Conservation (phyloP, 1,284 basidiomycete genomes). For the Tilletia horrida region DNA sequence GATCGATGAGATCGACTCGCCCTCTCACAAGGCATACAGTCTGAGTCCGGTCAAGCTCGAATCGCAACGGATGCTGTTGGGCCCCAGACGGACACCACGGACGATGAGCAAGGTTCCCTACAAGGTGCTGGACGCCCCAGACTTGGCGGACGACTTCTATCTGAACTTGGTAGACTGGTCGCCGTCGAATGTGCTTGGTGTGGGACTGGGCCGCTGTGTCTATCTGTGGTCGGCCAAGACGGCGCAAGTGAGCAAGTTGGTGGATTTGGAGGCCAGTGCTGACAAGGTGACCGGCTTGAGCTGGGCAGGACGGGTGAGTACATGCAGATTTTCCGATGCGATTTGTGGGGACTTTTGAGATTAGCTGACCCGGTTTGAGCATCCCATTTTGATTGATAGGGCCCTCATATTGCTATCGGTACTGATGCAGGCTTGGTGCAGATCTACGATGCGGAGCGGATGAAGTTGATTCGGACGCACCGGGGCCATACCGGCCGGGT, state of each 20-base stretch:
- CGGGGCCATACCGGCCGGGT: constrained; percentile 83
- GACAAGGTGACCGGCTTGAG: constrained; percentile 47
- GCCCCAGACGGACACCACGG: constrained; percentile 74
- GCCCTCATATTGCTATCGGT: constrained; percentile 76
- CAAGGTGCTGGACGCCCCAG: constrained; percentile 93
- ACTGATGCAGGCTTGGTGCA: constrained; percentile 81
- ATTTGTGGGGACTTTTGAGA: too few species aligned
- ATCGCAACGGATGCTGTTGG: constrained; percentile 77
- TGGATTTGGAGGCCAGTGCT: constrained; percentile 65
- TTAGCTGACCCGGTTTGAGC: constrained; percentile 16
- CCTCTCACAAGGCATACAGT: constrained; percentile 78
- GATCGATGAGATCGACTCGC: constrained; percentile 56
- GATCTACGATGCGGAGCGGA: constrained; percentile 87
- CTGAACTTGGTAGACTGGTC: constrained; percentile 98
- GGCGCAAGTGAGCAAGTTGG: constrained; percentile 83
- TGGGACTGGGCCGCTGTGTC: constrained; percentile 85
- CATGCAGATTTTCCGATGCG: not conserved
- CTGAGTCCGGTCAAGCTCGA: constrained; percentile 83
- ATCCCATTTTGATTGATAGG: too few species aligned
- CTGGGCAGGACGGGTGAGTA: constrained; percentile 80
- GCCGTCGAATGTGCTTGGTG: constrained; percentile 86
- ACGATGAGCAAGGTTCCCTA: constrained; percentile 92
- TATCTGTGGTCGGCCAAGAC: constrained; percentile 97
- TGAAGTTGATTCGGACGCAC: constrained; percentile 73
- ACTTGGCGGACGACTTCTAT: constrained; percentile 91